Conservation (phyloP, 73 alveolate genomes). For the Uronychia setigera region DNA sequence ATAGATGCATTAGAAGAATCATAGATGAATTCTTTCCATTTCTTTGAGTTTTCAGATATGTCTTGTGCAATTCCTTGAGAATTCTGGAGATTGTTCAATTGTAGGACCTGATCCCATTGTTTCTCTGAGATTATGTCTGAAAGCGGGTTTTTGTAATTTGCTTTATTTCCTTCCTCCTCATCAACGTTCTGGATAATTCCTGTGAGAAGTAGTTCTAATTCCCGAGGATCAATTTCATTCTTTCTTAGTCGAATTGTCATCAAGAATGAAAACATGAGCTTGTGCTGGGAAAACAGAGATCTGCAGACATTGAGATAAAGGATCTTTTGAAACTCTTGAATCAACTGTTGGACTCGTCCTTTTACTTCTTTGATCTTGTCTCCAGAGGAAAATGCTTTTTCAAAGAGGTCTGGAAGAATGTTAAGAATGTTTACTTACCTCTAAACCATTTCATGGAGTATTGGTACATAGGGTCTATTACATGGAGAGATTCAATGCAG, state of each 20-base stretch:
- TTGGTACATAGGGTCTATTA: slow-evolving; percentile 86
- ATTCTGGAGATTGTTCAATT: slow-evolving; percentile 67
- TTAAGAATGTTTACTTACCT: slow-evolving; percentile 46
- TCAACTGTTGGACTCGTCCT: slow-evolving; percentile 75
- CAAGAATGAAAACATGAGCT: slow-evolving; percentile 71
- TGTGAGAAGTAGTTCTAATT: slow-evolving; percentile 70
- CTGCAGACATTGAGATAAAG: slow-evolving; percentile 84
- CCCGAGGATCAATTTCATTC: slow-evolving; percentile 38
- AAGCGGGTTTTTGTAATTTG: slow-evolving; percentile 12
- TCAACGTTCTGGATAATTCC: slow-evolving; percentile 71
- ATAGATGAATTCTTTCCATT: slow-evolving; percentile 78
- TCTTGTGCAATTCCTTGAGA: slow-evolving; percentile 70
- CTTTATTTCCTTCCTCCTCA: slow-evolving; percentile 36
- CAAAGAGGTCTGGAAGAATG: slow-evolving; percentile 7
- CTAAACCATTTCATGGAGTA: slow-evolving; percentile 85
- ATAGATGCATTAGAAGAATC: slow-evolving; percentile 68
- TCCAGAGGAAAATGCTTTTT: slow-evolving; percentile 40
- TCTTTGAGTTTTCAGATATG: slow-evolving; percentile 67
- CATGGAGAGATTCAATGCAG: slow-evolving; percentile 76
- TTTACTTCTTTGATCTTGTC: slow-evolving; percentile 25
- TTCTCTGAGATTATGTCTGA: slow-evolving; percentile 19
- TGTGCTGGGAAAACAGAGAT: slow-evolving; percentile 76
- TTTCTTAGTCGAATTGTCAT: slow-evolving; percentile 66
- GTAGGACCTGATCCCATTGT: slow-evolving; percentile 36
- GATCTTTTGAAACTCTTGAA: slow-evolving; percentile 70